Conservation (phyloP, 2,329 filamentous ascomycete species). For the Pseudogymnoascus sp. region DNA sequence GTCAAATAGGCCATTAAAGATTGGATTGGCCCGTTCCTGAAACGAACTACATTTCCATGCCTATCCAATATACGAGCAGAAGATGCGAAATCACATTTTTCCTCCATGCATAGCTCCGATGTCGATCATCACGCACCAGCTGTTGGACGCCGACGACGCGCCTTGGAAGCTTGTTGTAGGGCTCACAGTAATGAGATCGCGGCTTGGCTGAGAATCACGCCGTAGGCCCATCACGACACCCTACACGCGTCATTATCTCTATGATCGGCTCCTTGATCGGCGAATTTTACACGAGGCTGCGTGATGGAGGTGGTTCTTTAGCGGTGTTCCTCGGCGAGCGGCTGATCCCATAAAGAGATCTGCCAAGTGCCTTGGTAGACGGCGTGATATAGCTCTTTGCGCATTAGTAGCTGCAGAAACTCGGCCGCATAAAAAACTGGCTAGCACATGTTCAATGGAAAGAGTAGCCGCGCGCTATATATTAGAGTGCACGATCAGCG, state of each 20-base stretch:
- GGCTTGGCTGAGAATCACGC: neutral
- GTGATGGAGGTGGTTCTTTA: slow-evolving; percentile 33
- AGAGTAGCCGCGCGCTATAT: neutral
- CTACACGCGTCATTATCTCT: neutral
- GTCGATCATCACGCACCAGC: neutral
- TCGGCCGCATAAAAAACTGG: neutral
- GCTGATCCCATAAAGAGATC: neutral
- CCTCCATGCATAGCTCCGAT: neutral
- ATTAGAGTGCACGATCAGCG: neutral
- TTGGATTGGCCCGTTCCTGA: neutral
- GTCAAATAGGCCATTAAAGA: neutral
- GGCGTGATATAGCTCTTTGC: neutral
- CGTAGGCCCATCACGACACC: neutral
- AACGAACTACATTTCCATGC: neutral
- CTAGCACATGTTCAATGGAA: neutral
- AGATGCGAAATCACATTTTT: neutral
- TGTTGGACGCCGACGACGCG: neutral
- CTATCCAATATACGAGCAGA: neutral
- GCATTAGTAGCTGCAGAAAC: neutral
- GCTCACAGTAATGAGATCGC: neutral
- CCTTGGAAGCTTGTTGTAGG: neutral
- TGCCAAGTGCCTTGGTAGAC: neutral
- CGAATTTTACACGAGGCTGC: slow-evolving; percentile 41
- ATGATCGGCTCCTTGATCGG: neutral
- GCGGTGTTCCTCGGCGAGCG: slow-evolving; percentile 2